Conservation (phyloP, 2,329 filamentous ascomycete genomes). For the Apiospora koreana region DNA sequence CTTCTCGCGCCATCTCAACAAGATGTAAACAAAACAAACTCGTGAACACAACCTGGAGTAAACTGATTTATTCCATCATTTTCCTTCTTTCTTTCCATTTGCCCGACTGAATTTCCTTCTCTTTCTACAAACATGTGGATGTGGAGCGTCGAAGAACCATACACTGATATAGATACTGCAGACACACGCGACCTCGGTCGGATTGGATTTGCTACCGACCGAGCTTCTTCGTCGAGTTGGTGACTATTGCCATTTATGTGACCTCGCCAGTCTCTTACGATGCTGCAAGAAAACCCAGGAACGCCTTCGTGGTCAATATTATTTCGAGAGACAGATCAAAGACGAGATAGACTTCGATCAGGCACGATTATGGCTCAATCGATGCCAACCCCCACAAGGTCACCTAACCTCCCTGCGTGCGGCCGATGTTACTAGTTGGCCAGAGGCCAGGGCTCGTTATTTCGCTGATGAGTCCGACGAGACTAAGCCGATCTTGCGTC, state of each 20-base stretch:
- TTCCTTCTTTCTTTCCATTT: no score
- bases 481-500: neutral
- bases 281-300: neutral
- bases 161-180: neutral
- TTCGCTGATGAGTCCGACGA: neutral
- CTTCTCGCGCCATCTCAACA: no score
- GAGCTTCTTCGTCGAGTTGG: neutral
- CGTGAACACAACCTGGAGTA: no score
- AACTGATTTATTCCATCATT: no score
- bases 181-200: neutral
- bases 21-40: no score
- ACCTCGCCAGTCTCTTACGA: neutral
- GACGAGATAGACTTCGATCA: neutral
- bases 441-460: neutral
- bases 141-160: no score
- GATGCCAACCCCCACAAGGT: no score
- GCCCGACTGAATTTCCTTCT: no score
- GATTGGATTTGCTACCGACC: neutral
- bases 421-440: neutral
- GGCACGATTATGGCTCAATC: neutral
- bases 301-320: neutral
- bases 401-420: no score
- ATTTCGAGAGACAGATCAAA: neutral
- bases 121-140: no score
- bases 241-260: neutral